Percentiles rank a stretch among this genome's conserved stretches.
Conservation (phyloP, 2,329 filamentous ascomycete species). For the Colletotrichum eremochloae region DNA sequence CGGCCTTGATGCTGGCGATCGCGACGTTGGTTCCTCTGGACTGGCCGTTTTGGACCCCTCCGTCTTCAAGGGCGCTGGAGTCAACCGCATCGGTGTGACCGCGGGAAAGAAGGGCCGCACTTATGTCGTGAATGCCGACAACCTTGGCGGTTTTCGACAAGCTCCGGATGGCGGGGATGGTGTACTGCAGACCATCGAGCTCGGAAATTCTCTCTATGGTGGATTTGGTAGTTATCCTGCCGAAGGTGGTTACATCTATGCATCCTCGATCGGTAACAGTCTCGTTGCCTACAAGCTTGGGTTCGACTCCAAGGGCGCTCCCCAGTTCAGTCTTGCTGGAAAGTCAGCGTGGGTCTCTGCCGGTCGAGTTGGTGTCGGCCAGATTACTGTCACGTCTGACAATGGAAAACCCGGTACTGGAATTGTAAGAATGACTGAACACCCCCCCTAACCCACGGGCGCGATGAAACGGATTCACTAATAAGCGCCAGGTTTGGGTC, state of each 20-base stretch:
- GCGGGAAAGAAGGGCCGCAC: constrained; percentile 56
- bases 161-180: constrained; percentile 53
- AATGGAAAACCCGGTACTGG: constrained; percentile 53
- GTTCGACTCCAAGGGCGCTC: constrained; percentile 43
- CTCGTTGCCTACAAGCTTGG: constrained; percentile 42
- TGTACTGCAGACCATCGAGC: constrained; percentile 53
- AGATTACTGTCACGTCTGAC: constrained; percentile 54
- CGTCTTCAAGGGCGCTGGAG: constrained; percentile 51
- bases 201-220: constrained; percentile 52
- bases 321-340: constrained; percentile 52
- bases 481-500: constrained; percentile 51
- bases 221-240: constrained; percentile 56
- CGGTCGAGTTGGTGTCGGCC: constrained; percentile 49
- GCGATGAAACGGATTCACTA: background rate
- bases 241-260: constrained; percentile 59
- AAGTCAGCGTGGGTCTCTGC: constrained; percentile 46
- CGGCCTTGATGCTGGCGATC: constrained; percentile 54
- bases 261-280: constrained; percentile 46
- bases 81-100: constrained; percentile 53
- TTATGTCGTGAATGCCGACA: constrained; percentile 56
- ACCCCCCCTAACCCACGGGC: background rate
- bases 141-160: constrained; percentile 57
- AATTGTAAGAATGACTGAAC: constrained; percentile 44
- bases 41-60: constrained; percentile 51
- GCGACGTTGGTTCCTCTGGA: constrained; percentile 55